Evolutionary conservation across 495 filamentous ascomycete species (phyloP).

Genomic region (Lasiosphaeris hirsuta): DNA sequence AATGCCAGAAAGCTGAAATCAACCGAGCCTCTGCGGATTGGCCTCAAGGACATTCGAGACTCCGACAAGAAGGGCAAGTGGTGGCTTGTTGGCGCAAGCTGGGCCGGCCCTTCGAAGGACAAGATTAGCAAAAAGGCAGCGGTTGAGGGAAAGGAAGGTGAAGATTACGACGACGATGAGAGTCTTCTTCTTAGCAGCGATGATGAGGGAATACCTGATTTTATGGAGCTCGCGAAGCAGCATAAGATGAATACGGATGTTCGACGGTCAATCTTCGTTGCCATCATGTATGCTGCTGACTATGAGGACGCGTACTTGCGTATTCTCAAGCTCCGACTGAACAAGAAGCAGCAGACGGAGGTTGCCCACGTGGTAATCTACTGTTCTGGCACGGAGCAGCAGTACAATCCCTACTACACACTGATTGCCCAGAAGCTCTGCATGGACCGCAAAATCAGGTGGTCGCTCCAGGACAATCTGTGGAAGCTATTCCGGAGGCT

Average conservation of each 20-base stretch:
- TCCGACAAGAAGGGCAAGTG: constrained; percentile 89
- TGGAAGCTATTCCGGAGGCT: constrained; percentile 87
- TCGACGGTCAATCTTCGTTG: constrained; percentile 85
- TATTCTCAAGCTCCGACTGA: constrained; percentile 77
- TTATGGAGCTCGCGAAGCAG: constrained; percentile 70
- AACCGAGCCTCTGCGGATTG: constrained; percentile 76
- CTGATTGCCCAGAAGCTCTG: constrained; percentile 75
- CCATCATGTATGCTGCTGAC: constrained; percentile 84
- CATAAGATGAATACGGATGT: constrained; percentile 95
- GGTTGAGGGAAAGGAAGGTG: constrained; percentile 28
- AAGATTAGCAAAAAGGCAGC: constrained; percentile 20
- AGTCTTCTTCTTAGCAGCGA: constrained; percentile 37
- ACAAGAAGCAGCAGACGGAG: constrained; percentile 79
- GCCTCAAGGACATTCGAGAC: constrained; percentile 74
- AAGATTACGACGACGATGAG: constrained; percentile 41
- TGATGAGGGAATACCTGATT: constrained; percentile 56
- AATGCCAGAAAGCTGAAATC: constrained; percentile 65
- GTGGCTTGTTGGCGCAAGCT: constrained; percentile 96
- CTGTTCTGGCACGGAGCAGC: constrained; percentile 76
- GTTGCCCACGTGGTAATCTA: constrained; percentile 85
- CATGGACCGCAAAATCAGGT: constrained; percentile 64
- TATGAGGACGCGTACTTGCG: constrained; percentile 77
- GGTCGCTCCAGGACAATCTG: constrained; percentile 79
- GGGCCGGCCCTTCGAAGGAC: constrained; percentile 50
- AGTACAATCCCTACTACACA: constrained; percentile 91